Evolutionary conservation across 2,329 filamentous ascomycete genomes (phyloP).

Genomic region (Kalmusia sp.): DNA sequence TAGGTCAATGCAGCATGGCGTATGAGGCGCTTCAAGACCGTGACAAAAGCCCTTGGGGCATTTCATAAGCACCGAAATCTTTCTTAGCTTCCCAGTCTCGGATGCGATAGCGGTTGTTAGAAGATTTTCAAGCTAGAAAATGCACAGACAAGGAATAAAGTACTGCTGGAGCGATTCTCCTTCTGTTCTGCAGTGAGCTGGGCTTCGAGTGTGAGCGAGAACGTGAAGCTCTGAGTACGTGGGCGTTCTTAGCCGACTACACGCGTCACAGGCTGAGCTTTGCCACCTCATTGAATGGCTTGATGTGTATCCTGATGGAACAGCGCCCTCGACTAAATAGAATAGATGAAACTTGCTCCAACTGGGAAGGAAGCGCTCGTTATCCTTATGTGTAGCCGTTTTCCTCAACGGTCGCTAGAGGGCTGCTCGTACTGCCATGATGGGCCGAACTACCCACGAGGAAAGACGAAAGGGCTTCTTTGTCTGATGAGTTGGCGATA

Average conservation of each 20-base stretch:
- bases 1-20: no score
- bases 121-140: neutral
- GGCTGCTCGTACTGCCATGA: neutral
- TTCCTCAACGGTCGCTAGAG: neutral
- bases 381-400: slow-evolving; percentile 2
- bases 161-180: neutral
- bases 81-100: no score
- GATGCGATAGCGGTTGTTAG: neutral
- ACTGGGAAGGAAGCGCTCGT: neutral
- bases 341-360: slow-evolving; percentile 4
- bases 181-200: neutral
- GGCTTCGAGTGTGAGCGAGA: neutral
- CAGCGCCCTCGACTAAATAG: slow-evolving; percentile 4
- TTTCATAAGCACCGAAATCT: no score
- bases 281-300: slow-evolving; percentile 8
- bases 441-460: neutral
- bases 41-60: no score
- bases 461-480: neutral
- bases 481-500: slow-evolving; percentile 5
- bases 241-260: neutral
- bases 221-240: neutral
- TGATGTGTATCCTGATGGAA: slow-evolving; percentile 5
- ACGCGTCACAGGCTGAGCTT: neutral
- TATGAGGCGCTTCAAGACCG: no score
- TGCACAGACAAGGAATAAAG: neutral